A percentile compares a stretch with the other conserved stretches of the same genome.
Conservation (phyloP, 306 rosid genomes). For the Casuarina cunninghamiana region DNA sequence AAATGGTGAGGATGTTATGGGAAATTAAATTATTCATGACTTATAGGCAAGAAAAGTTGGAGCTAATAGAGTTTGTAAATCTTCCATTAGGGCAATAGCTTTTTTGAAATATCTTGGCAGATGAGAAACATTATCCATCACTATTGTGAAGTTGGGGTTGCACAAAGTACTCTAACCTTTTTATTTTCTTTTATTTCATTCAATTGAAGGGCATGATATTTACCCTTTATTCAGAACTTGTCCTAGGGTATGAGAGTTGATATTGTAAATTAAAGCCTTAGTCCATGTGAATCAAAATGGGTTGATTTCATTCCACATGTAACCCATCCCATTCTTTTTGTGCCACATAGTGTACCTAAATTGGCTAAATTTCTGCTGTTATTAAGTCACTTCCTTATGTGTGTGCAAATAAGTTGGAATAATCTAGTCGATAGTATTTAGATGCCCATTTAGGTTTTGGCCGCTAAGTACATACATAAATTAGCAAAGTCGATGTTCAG, state of each 20-base stretch:
- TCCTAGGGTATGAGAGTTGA: background rate
- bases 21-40: background rate
- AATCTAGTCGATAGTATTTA: background rate
- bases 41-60: background rate
- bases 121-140: background rate
- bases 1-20: background rate
- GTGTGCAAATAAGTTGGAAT: background rate
- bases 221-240: background rate
- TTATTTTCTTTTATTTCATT: background rate
- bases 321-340: background rate
- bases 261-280: background rate
- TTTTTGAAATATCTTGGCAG: background rate
- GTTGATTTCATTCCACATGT: background rate
- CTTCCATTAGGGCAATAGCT: background rate
- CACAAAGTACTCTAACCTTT: background rate
- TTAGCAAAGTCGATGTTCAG: background rate
- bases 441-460: background rate
- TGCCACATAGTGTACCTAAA: background rate
- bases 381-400: background rate
- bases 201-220: background rate
- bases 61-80: background rate
- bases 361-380: background rate
- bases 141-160: background rate
- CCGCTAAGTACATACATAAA: background rate
- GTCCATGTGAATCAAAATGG: background rate